Percentiles rank a stretch among this genome's conserved stretches.
Conservation (phyloP, 2,329 filamentous ascomycete genomes). For the Aspergillus novoparasiticus region DNA sequence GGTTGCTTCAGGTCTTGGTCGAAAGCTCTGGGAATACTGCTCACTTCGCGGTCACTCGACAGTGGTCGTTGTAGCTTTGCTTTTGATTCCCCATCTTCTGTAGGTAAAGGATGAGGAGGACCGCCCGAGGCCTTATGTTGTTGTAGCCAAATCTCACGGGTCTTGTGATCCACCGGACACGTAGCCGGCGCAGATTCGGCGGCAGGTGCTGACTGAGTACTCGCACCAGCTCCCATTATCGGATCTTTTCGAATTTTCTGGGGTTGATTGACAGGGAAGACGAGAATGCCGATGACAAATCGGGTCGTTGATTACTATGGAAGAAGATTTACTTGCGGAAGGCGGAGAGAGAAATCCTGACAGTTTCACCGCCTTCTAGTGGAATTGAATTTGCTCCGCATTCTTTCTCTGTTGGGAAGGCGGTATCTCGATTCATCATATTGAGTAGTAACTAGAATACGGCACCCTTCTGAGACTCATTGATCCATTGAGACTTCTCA, state of each 20-base stretch:
- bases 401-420: background rate
- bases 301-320: slow-evolving; percentile 14
- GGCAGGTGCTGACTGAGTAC: slow-evolving; percentile 32
- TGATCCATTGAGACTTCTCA: background rate
- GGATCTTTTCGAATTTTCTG: background rate
- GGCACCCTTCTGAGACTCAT: background rate
- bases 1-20: slow-evolving; percentile 23
- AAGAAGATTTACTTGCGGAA: slow-evolving; percentile 18
- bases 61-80: slow-evolving; percentile 51
- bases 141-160: slow-evolving; percentile 82
- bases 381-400: background rate
- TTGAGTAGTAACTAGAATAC: background rate
- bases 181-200: slow-evolving; percentile 35
- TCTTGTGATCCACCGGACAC: slow-evolving; percentile 90
- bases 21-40: slow-evolving; percentile 72
- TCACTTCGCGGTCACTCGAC: slow-evolving; percentile 71
- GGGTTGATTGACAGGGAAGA: background rate
- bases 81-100: slow-evolving; percentile 27
- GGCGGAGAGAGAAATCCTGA: slow-evolving; percentile 24
- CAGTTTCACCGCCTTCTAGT: slow-evolving; percentile 15
- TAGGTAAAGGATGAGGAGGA: slow-evolving; percentile 37
- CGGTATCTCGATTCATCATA: background rate
- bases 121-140: slow-evolving; percentile 43
- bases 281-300: background rate
- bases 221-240: slow-evolving; percentile 43